Percentiles rank a stretch among this genome's conserved stretches.
Conservation (phyloP, 75 land plant species). For the Picea sitchensis region DNA sequence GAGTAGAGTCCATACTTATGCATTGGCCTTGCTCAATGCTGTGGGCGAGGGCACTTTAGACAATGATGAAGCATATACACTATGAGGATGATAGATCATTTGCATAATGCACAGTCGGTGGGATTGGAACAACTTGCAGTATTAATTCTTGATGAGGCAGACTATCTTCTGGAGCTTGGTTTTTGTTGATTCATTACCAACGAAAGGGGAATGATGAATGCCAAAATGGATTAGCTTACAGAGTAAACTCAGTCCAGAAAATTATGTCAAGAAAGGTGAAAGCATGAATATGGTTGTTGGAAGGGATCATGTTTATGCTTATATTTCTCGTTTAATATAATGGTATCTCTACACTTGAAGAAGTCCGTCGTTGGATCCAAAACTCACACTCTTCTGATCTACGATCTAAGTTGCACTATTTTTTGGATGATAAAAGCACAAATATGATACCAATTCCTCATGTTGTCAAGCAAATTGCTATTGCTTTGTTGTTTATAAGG, state of each 20-base stretch:
- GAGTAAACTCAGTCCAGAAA: no score
- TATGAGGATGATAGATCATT: constrained; percentile 75
- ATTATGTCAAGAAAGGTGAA: no score
- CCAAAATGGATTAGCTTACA: no score
- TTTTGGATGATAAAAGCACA: constrained; percentile 5
- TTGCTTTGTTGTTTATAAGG: constrained; percentile 53
- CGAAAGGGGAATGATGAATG: no score
- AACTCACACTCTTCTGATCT: constrained; percentile 46
- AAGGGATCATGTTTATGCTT: no score
- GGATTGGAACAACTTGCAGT: no score
- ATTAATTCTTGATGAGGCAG: no score
- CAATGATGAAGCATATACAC: constrained; percentile 77
- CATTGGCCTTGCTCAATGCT: constrained; percentile 85
- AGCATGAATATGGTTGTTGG: no score
- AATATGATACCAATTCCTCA: constrained; percentile 20
- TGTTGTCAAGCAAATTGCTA: constrained; percentile 41
- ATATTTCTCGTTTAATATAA: no score
- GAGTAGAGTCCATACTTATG: constrained; percentile 71
- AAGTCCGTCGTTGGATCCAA: constrained; percentile 51
- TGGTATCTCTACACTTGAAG: constrained; percentile 45
- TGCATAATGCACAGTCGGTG: no score
- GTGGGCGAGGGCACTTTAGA: constrained; percentile 69
- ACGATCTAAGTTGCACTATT: constrained; percentile 25
- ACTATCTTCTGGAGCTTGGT: no score
- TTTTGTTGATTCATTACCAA: no score